Evolutionary conservation across 2,329 filamentous ascomycete genomes (phyloP).

Genomic region (Trichoderma oligosporum): DNA sequence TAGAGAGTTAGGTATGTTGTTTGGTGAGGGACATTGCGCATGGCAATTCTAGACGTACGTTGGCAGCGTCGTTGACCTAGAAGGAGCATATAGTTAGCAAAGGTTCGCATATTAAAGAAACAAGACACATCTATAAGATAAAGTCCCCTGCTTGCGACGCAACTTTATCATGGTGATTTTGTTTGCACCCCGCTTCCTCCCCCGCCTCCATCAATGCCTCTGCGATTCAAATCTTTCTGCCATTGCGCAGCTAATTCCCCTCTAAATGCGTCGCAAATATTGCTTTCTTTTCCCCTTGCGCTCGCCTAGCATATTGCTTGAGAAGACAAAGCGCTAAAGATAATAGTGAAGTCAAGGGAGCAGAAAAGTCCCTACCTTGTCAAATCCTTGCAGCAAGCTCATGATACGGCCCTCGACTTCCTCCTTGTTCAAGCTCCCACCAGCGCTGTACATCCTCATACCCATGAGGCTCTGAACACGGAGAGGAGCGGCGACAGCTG

Average conservation of each 20-base stretch:
- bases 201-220: background rate
- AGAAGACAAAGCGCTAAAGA: background rate
- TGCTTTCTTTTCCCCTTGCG: background rate
- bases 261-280: background rate
- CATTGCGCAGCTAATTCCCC: background rate
- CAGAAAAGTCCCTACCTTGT: slow-evolving; percentile 62
- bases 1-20: background rate
- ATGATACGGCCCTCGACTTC: slow-evolving; percentile 92
- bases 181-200: slow-evolving; percentile 8
- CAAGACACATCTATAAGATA: background rate
- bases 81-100: slow-evolving; percentile 26
- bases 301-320: background rate
- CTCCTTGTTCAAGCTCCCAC: slow-evolving; percentile 69
- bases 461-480: slow-evolving; percentile 61
- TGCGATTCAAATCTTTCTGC: background rate
- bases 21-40: slow-evolving; percentile 13
- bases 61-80: slow-evolving; percentile 64
- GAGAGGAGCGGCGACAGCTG: slow-evolving; percentile 51
- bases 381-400: slow-evolving; percentile 89
- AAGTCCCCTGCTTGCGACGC: background rate
- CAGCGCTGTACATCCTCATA: slow-evolving; percentile 82
- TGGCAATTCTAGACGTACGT: slow-evolving; percentile 46
- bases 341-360: slow-evolving; percentile 20
- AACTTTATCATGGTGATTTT: background rate
- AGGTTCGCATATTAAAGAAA: background rate